Percentiles rank a stretch among this genome's conserved stretches.
Conservation (phyloP, 441 rosid genomes). For the Cnidoscolus chayamansa region DNA sequence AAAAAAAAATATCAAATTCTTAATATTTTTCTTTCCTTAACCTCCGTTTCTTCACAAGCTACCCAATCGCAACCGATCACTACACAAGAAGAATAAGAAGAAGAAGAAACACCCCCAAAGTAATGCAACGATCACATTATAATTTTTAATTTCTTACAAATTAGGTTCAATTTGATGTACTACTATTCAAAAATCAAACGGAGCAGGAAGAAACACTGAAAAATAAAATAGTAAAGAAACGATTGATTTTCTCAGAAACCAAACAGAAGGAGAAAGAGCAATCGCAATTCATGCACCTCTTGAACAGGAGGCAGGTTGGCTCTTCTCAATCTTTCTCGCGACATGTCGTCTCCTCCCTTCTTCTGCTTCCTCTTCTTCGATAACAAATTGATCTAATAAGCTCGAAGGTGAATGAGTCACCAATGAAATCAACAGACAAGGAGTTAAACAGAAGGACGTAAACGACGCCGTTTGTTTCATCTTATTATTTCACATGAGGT, state of each 20-base stretch:
- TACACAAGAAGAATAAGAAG: no score
- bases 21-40: no score
- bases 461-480: not conserved
- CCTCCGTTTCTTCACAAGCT: not conserved
- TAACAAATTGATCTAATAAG: slow-evolving; percentile 1
- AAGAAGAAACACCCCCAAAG: no score
- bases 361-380: slow-evolving; percentile 1
- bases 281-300: slow-evolving; percentile 41
- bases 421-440: not conserved
- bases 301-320: slow-evolving; percentile 64
- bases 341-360: slow-evolving; percentile 39
- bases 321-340: slow-evolving; percentile 58
- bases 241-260: slow-evolving; percentile 14
- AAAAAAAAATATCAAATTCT: no score
- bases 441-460: not conserved
- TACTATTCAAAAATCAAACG: no score
- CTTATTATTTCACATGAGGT: not conserved
- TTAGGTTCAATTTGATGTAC: not conserved
- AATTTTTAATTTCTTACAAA: not conserved
- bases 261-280: slow-evolving; percentile 1
- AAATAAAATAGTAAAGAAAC: not conserved
- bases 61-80: not conserved
- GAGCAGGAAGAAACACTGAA: not conserved
- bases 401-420: not conserved
- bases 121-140: not conserved